Evolutionary conservation across 192 early-diverging fungal species (phyloP).

Genomic region (Hyaloraphidium curvatum): DNA sequence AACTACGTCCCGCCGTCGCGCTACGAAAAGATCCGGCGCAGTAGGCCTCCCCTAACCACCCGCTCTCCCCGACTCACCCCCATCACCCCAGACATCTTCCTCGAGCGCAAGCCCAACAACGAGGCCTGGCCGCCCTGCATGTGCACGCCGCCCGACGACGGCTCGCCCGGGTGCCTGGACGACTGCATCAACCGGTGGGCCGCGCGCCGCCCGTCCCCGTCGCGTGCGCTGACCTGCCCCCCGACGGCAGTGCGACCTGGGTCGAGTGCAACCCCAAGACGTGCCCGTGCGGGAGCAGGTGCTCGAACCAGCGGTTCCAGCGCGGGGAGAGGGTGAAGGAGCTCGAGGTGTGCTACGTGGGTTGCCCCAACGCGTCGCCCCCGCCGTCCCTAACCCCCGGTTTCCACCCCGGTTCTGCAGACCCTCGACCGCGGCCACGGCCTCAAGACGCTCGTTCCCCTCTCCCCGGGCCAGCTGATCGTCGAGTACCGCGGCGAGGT

Average conservation of each 20-base stretch:
- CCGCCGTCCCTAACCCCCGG: background rate
- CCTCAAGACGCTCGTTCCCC: conserved; percentile 26
- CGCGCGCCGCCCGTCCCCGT: background rate
- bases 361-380: background rate
- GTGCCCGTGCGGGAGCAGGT: conserved; percentile 46
- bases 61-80: background rate
- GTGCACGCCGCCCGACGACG: conserved; percentile 32
- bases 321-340: conserved; percentile 22
- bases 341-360: conserved; percentile 45
- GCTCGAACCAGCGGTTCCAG: conserved; percentile 62
- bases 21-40: conserved; percentile 30
- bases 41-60: background rate
- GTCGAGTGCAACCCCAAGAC: conserved; percentile 47
- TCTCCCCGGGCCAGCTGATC: conserved; percentile 37
- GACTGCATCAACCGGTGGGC: conserved; percentile 50
- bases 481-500: conserved; percentile 73
- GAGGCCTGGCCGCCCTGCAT: conserved; percentile 27
- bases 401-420: conserved; percentile 15
- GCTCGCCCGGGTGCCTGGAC: conserved; percentile 35
- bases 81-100: conserved; percentile 40
- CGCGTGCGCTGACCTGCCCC: background rate
- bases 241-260: conserved; percentile 29
- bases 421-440: conserved; percentile 49
- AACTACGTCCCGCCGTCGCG: conserved; percentile 24
- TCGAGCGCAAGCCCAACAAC: conserved; percentile 44